Conservation (phyloP, 352 stramenopile species). For the Phytopythium vexans region DNA sequence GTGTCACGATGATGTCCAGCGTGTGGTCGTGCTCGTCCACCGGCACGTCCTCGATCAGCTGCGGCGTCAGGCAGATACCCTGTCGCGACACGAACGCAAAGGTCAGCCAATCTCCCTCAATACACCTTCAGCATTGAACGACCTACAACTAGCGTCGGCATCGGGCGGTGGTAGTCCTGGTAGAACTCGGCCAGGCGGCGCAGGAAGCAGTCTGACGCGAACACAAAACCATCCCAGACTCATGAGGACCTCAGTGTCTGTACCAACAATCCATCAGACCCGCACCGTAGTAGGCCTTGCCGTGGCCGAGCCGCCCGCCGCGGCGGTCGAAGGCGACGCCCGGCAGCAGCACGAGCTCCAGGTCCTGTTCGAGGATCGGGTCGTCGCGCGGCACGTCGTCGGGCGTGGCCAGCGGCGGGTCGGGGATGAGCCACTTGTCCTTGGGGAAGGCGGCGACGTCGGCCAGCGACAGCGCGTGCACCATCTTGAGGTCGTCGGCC, state of each 20-base stretch:
- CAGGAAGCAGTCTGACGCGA: conserved; percentile 62
- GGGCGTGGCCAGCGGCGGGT: conserved; percentile 42
- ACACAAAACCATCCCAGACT: too few relatives aligned
- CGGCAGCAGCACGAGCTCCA: conserved; percentile 82
- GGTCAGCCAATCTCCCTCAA: too few relatives aligned
- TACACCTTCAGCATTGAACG: not conserved
- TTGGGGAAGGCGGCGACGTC: conserved; percentile 83
- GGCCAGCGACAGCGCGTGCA: conserved; percentile 50
- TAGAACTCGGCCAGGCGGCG: conserved; percentile 54
- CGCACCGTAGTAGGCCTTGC: conserved; percentile 87
- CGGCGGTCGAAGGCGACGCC: conserved; percentile 76
- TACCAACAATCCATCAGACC: too few relatives aligned
- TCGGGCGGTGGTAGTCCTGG: conserved; percentile 22
- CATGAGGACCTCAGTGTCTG: too few relatives aligned
- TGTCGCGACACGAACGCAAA: conserved; percentile 23
- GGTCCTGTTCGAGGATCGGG: conserved; percentile 36
- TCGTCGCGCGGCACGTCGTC: conserved; percentile 31
- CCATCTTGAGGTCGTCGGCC: conserved; percentile 78
- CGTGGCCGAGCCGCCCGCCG: conserved; percentile 81
- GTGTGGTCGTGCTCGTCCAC: conserved; percentile 57
- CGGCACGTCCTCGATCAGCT: conserved; percentile 65
- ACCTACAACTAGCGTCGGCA: conserved; percentile 59
- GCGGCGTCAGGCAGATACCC: conserved; percentile 60
- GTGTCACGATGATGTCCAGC: conserved; percentile 68
- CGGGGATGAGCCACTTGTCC: conserved; percentile 88